Evolutionary conservation across 2,329 filamentous ascomycete genomes (phyloP), one percentile per base, ranked within the genome.

Genomic region (Spiromastix sp.): DNA sequence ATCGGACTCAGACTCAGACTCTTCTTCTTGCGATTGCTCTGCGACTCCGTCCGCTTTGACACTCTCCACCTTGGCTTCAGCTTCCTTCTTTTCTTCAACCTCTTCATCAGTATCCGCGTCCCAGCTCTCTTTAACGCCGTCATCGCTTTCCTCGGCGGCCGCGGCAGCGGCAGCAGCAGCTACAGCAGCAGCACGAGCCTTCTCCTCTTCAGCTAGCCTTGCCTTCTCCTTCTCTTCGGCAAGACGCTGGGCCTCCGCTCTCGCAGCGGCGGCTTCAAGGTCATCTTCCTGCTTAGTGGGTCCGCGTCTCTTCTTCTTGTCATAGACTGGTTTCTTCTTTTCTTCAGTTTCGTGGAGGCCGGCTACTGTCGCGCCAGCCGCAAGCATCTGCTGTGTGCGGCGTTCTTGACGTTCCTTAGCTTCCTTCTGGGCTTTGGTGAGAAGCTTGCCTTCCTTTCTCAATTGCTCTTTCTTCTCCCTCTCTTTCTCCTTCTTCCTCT

Each of bases 41-140:
- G 27, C 40, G 9, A 4, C 30, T 2, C 27, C 32, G 12, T 34
- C 29, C 4, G 50, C 48, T 9, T 51, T 50, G 2, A 50, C 50
- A 5, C 55, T 48, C 3, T 48, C 46, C 5, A 48, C 39, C 18
- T 44, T 40, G 19, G 49, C 35, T 31, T 54, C 44, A 28, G 48
- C 66, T 52, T 54, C 50, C 40, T 63, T 58, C 49, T 86, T 82
- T 5, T 84, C 81, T 32, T 84, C 82, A 2, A 77, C 79, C 36
- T 85, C 81, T 26, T 59, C 52, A 26, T 62, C 60, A 5, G 57
- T 55, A 13, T 57, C 40, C 21, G 83, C 86, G 56, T 96, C 89
- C 89, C 89, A 96, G 66, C 81, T 89, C 46, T 95, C 89, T 63
- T 95, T 95, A 51, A 93, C 72, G 41, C 81, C 79, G 11, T 81